Conservation (phyloP, 768 basidiomycete species). For the Naematelia encephala region DNA sequence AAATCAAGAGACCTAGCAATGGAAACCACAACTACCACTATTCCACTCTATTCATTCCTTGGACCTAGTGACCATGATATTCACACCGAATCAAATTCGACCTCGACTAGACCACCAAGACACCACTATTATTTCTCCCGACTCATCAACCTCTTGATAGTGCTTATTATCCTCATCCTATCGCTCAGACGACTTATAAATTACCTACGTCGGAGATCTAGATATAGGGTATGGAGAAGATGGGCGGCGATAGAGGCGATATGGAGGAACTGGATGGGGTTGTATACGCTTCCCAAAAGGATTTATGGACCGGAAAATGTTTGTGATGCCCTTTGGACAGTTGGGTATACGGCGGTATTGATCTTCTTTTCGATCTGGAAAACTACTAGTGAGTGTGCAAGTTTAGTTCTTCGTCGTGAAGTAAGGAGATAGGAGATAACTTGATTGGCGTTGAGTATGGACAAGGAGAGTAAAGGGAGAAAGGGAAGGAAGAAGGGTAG, state of each 20-base stretch:
- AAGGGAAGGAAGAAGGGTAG: no score
- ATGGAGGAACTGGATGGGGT: constrained; percentile 24
- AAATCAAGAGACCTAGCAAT: no score
- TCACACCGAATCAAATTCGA: neutral
- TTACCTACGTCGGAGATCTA: neutral
- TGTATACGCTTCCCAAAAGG: constrained; percentile 27
- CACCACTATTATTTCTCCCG: neutral
- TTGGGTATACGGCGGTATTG: constrained; percentile 23
- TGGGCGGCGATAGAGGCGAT: constrained; percentile 15
- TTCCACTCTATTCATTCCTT: no score
- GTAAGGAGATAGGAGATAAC: no score
- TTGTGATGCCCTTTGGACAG: constrained; percentile 26
- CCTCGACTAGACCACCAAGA: neutral
- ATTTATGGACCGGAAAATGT: constrained; percentile 35
- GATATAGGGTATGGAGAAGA: neutral
- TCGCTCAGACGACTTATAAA: neutral
- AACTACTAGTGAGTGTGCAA: neutral
- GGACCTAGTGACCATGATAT: neutral
- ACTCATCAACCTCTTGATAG: neutral
- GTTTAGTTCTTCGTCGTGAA: constrained; percentile 5
- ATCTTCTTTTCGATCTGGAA: neutral
- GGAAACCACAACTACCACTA: neutral
- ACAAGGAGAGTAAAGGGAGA: no score
- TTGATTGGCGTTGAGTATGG: no score
- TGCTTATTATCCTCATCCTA: neutral